These are phyloP conservation scores for Pseudisothecium myosuroides DNA, from an alignment of 225 moss, liverwort and hornwort genomes.

Conservation along the genomic window DNA sequence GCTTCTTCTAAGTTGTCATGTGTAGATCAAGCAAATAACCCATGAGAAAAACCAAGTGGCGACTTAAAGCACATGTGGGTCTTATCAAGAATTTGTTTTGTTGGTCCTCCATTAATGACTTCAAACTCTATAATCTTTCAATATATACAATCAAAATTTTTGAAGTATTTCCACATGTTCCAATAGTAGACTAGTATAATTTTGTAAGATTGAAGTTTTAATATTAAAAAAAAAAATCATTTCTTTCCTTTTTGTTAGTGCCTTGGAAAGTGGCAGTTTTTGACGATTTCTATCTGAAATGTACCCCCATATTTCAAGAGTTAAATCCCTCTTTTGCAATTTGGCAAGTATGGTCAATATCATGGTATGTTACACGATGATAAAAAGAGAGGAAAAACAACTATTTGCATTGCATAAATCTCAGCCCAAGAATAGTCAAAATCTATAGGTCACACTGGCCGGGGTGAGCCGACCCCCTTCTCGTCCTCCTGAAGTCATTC, in stretches of 20 bases:
- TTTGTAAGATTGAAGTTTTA: neutral
- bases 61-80: neutral
- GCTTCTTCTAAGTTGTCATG: too few relatives aligned
- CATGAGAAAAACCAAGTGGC: neutral
- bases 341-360: neutral
- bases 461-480: too few relatives aligned
- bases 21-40: too few relatives aligned
- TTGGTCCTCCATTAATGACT: neutral
- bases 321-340: neutral
- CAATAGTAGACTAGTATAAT: neutral
- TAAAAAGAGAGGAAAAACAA: neutral
- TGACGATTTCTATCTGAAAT: accelerated
- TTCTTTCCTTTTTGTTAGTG: too few relatives aligned
- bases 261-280: accelerated
- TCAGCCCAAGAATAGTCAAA: neutral
- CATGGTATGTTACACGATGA: too few relatives aligned
- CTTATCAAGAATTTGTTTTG: neutral
- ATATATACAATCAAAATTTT: accelerated
- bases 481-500: too few relatives aligned
- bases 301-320: neutral
- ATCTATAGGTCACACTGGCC: neutral
- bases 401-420: neutral
- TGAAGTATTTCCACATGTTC: neutral
- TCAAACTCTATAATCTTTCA: neutral
- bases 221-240: neutral